phyloP scores from a whole-genome alignment of 129 eudicot genomes.

The Saussurea involucrata region DNA sequence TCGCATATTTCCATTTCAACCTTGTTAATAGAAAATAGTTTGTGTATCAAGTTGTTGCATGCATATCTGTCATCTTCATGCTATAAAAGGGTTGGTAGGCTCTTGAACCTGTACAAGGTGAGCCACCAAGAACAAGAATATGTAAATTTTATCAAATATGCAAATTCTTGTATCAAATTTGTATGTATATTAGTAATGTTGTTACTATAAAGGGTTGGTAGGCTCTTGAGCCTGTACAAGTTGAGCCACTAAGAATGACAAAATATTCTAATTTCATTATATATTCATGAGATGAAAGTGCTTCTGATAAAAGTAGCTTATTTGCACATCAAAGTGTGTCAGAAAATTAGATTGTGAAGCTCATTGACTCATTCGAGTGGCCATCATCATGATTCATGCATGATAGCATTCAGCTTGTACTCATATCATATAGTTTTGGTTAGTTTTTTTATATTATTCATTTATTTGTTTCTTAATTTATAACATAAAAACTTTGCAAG shows the following conservation, averaged over 20 bases:
- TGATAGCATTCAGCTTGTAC: background rate
- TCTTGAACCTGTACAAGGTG: background rate
- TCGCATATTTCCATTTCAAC: too few species aligned
- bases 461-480: background rate
- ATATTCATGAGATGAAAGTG: background rate
- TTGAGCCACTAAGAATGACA: background rate
- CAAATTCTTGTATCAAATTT: background rate
- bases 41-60: background rate
- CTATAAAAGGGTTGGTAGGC: background rate
- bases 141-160: background rate
- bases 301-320: background rate
- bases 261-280: background rate
- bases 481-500: background rate
- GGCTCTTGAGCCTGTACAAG: background rate
- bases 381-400: background rate
- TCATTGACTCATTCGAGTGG: background rate
- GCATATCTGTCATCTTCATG: background rate
- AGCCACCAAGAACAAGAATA: background rate
- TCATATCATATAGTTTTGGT: background rate
- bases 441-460: background rate
- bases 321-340: background rate
- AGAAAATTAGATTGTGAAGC: background rate
- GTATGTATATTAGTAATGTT: background rate
- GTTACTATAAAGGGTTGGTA: background rate
- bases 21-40: background rate